Conservation (phyloP, 768 basidiomycete species). For the Sporobolomyces roseus region DNA sequence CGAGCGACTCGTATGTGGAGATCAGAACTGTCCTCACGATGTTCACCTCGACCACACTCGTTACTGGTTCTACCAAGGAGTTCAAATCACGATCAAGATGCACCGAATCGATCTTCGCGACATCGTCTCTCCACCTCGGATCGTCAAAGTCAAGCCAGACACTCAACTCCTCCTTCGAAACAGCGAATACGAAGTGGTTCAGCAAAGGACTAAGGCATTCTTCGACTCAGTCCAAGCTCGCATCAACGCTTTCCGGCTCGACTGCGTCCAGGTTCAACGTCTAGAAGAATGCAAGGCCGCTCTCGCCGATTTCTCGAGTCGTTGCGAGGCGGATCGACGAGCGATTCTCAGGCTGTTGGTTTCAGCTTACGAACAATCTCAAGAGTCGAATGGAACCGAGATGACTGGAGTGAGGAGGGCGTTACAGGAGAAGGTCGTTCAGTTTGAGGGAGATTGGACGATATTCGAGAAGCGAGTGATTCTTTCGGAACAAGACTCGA, state of each 20-base stretch:
- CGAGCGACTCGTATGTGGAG: constrained; percentile 74
- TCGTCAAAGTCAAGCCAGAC: constrained; percentile 78
- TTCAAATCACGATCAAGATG: constrained; percentile 67
- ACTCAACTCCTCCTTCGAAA: constrained; percentile 86
- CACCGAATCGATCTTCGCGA: constrained; percentile 79
- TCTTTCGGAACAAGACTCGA: constrained; percentile 56
- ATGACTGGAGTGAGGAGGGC: constrained; percentile 73
- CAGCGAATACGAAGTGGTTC: constrained; percentile 73
- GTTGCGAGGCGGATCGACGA: constrained; percentile 64
- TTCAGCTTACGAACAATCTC: constrained; percentile 65
- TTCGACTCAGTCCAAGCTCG: constrained; percentile 53
- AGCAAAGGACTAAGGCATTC: constrained; percentile 61
- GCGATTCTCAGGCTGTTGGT: constrained; percentile 72
- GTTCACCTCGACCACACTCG: constrained; percentile 88
- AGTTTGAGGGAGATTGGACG: constrained; percentile 94
- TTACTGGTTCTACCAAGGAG: constrained; percentile 65
- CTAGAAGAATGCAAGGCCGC: constrained; percentile 57
- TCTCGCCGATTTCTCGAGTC: constrained; percentile 63
- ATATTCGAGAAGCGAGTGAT: constrained; percentile 57
- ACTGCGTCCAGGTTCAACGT: constrained; percentile 51
- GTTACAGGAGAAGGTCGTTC: constrained; percentile 87
- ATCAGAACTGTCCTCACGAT: constrained; percentile 87
- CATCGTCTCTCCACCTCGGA: constrained; percentile 80
- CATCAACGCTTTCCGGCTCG: constrained; percentile 41
- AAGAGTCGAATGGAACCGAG: constrained; percentile 32